These are phyloP conservation scores for Torulaspora quercuum DNA, from an alignment of 805 yeast genomes.

Conservation along the genomic window DNA sequence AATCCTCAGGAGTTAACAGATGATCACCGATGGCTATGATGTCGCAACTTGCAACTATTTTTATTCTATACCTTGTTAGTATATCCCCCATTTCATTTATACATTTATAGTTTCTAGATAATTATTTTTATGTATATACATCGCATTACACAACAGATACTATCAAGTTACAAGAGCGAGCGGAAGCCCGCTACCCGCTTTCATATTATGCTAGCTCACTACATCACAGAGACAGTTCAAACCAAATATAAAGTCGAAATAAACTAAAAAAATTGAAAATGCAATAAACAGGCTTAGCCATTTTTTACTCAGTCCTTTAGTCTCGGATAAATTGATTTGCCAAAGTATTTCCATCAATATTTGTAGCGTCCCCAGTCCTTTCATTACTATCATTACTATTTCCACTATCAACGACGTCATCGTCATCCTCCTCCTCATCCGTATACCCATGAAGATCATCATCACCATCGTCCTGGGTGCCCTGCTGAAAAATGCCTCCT, in stretches of 20 bases:
- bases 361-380: conserved; percentile 7
- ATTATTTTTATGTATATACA: background rate
- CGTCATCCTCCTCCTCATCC: conserved; percentile 10
- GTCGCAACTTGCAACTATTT: too few relatives aligned
- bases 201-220: conserved; percentile 1
- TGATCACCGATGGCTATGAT: conserved; percentile 19
- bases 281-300: conserved; percentile 8
- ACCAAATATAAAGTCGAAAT: conserved; percentile 4
- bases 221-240: too few relatives aligned
- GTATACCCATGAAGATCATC: conserved; percentile 5
- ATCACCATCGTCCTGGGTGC: conserved; percentile 1
- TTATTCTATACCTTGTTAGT: background rate
- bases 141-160: conserved; percentile 3
- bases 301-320: conserved; percentile 6
- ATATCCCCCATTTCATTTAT: too few relatives aligned
- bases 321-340: conserved; percentile 18
- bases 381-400: conserved; percentile 7
- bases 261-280: conserved; percentile 4
- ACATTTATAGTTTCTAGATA: too few relatives aligned
- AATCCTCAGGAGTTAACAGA: conserved; percentile 21
- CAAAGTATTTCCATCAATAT: conserved; percentile 15
- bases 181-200: too few relatives aligned
- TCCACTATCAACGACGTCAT: conserved; percentile 3
- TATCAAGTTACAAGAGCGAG: too few relatives aligned
- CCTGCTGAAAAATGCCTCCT: conserved; percentile 9